These are phyloP conservation scores for Vigna unguiculata DNA, from an alignment of 306 rosid species.

Conservation along the genomic window DNA sequence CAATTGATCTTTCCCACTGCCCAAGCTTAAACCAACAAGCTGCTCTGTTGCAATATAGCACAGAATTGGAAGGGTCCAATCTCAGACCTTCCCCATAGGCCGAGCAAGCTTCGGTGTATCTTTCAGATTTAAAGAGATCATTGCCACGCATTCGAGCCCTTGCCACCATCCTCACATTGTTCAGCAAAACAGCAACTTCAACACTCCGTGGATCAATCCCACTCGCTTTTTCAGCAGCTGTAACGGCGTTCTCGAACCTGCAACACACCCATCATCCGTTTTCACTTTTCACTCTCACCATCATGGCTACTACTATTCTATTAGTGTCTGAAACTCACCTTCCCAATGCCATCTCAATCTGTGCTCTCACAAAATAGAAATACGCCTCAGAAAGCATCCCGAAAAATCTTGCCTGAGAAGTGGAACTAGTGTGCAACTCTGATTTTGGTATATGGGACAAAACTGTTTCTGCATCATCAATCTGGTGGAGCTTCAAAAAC, in stretches of 20 bases:
- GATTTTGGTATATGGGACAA: slow-evolving; percentile 54
- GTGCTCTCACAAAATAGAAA: slow-evolving; percentile 68
- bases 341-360: slow-evolving; percentile 91
- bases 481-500: slow-evolving; percentile 81
- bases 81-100: slow-evolving; percentile 94
- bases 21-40: slow-evolving; percentile 98
- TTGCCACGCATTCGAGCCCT: slow-evolving; percentile 91
- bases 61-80: slow-evolving; percentile 81
- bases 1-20: slow-evolving; percentile 82
- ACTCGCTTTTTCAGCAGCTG: slow-evolving; percentile 80
- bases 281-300: slow-evolving; percentile 60
- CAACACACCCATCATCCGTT: slow-evolving; percentile 72
- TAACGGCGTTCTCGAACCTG: slow-evolving; percentile 98
- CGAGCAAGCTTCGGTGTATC: slow-evolving; percentile 89
- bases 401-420: slow-evolving; percentile 62
- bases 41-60: slow-evolving; percentile 93
- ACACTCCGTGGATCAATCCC: slow-evolving; percentile 71
- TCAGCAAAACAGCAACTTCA: slow-evolving; percentile 76
- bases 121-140: slow-evolving; percentile 90
- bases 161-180: slow-evolving; percentile 77
- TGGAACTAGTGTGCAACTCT: slow-evolving; percentile 47
- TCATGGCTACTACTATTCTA: slow-evolving; percentile 39
- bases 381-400: slow-evolving; percentile 91
- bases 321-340: slow-evolving; percentile 74
- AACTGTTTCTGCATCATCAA: slow-evolving; percentile 78